These are phyloP conservation scores for Graphilbum fragrans DNA, from an alignment of 2,329 filamentous ascomycete genomes.

Conservation along the genomic window DNA sequence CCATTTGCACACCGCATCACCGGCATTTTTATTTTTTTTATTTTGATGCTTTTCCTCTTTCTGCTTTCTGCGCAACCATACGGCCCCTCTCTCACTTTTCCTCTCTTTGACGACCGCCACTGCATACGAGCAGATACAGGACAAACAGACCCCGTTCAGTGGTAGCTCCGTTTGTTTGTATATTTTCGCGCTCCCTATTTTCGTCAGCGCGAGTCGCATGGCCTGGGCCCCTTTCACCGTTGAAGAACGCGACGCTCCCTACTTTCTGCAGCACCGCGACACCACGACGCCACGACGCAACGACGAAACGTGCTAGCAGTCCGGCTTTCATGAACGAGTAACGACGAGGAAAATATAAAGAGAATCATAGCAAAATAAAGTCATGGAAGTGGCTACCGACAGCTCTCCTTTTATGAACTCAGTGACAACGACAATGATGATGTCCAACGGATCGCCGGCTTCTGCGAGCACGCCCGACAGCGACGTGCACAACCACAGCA, in stretches of 20 bases:
- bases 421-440: conserved; percentile 17
- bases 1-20: not conserved
- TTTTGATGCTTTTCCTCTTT: not conserved
- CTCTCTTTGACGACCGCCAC: too few relatives aligned
- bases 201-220: too few relatives aligned
- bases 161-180: not conserved
- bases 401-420: conserved; percentile 20
- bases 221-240: conserved; percentile 23
- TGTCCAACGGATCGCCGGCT: not conserved
- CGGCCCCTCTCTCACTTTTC: too few relatives aligned
- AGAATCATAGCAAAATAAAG: too few relatives aligned
- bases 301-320: too few relatives aligned
- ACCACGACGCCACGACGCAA: too few relatives aligned
- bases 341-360: too few relatives aligned
- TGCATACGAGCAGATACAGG: too few relatives aligned
- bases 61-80: not conserved
- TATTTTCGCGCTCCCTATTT: too few relatives aligned
- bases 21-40: not conserved
- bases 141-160: too few relatives aligned
- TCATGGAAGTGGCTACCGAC: conserved; percentile 9
- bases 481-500: conserved; percentile 2
- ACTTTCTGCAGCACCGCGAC: conserved; percentile 18
- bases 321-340: too few relatives aligned
- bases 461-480: not conserved
- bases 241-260: conserved; percentile 25